Evolutionary conservation across 768 basidiomycete genomes (phyloP).

Genomic region (Porphyrellus cyaneotinctus): DNA sequence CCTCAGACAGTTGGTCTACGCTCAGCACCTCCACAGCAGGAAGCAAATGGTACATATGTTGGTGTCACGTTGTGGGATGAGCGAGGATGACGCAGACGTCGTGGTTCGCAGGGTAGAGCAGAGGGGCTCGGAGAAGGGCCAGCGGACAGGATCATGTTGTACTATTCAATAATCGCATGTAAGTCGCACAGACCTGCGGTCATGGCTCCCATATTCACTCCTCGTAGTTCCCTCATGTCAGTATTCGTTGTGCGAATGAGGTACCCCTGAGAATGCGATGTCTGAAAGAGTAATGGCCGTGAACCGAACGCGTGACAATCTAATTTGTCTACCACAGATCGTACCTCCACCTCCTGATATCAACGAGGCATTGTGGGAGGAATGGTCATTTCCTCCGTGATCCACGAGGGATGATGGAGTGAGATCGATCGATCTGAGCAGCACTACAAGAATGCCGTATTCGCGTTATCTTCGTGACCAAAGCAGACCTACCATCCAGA

Average conservation of each 20-base stretch:
- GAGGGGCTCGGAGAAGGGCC: not conserved
- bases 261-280: not conserved
- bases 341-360: constrained; percentile 6
- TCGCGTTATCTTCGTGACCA: not conserved
- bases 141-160: constrained; percentile 9
- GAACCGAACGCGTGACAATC: not conserved
- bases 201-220: constrained; percentile 1
- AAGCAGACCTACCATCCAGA: constrained; percentile 7
- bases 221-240: not conserved
- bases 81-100: constrained; percentile 16
- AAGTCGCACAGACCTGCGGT: constrained; percentile 1
- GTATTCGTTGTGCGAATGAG: not conserved
- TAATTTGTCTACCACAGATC: not conserved
- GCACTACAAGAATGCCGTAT: not conserved
- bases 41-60: constrained; percentile 28
- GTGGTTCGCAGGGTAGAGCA: constrained; percentile 18
- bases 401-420: constrained; percentile 1
- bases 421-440: constrained; percentile 10
- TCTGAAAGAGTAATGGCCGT: not conserved
- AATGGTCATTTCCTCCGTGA: not conserved
- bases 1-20: constrained; percentile 21
- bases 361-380: constrained; percentile 17
- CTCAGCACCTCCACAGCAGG: constrained; percentile 16
- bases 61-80: constrained; percentile 25
- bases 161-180: constrained; percentile 17